Evolutionary conservation across 225 moss, liverwort and hornwort species (phyloP).

Genomic region (Pseudoscleropodium purum): DNA sequence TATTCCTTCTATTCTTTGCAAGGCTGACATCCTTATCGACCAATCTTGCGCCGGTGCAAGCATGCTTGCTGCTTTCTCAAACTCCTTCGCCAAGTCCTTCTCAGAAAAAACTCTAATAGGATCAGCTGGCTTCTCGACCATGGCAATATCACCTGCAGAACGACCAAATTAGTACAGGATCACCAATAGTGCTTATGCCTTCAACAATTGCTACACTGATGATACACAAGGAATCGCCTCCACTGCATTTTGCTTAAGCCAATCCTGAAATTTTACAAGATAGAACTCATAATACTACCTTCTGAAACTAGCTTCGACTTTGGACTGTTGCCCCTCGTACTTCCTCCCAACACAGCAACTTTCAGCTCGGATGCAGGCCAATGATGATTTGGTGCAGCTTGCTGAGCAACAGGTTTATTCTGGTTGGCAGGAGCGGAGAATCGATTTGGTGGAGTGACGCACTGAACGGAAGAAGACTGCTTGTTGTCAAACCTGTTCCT

Average conservation of each 20-base stretch:
- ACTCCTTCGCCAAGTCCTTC: conserved; percentile 76
- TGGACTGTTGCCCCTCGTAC: conserved; percentile 60
- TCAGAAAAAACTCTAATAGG: conserved; percentile 81
- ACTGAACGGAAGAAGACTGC: conserved; percentile 32
- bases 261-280: not conserved
- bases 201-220: not conserved
- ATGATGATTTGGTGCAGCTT: conserved; percentile 26
- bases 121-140: conserved; percentile 65
- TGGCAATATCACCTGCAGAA: conserved; percentile 50
- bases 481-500: conserved; percentile 50
- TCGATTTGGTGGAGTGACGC: conserved; percentile 34
- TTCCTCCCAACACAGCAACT: conserved; percentile 27
- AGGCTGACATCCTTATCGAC: conserved; percentile 86
- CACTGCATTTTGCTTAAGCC: not conserved
- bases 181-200: not conserved
- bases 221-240: not conserved
- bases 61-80: conserved; percentile 78
- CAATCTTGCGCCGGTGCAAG: conserved; percentile 87
- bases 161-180: conserved; percentile 2
- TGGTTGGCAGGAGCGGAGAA: conserved; percentile 17
- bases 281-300: not conserved
- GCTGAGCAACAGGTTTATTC: conserved; percentile 26
- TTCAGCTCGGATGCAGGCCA: conserved; percentile 42
- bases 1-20: conserved; percentile 88
- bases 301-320: conserved; percentile 57